Conservation (phyloP, 306 rosid species). For the Prunus mongolica region DNA sequence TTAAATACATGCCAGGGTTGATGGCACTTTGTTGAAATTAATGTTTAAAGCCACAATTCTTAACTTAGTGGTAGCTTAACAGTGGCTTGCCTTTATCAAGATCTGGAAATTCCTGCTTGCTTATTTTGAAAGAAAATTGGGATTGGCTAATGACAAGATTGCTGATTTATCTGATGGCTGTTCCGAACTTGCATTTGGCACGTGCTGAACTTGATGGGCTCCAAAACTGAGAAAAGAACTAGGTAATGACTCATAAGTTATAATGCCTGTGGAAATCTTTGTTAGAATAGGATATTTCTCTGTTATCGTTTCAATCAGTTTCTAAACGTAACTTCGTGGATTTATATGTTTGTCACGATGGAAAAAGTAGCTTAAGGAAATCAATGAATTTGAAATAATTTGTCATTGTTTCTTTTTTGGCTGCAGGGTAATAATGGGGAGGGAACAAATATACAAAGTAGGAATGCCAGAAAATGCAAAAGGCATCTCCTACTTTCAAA, state of each 20-base stretch:
- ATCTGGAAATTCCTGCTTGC: background rate
- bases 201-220: no score
- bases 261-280: no score
- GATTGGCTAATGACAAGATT: background rate
- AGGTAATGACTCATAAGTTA: no score
- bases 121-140: background rate
- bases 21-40: background rate
- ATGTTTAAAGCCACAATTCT: no score
- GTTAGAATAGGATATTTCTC: conserved; percentile 39
- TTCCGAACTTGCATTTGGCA: background rate
- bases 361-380: background rate
- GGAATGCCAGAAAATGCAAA: background rate
- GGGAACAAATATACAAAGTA: conserved; percentile 77
- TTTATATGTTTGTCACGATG: background rate
- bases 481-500: background rate
- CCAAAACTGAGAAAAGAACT: no score
- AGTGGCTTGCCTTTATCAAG: no score
- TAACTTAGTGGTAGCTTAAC: no score
- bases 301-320: conserved; percentile 83
- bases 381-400: background rate
- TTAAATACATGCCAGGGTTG: background rate
- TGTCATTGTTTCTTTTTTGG: conserved; percentile 7
- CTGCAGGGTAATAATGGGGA: conserved; percentile 84
- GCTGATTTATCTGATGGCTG: background rate
- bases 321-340: conserved; percentile 62